phyloP scores from a whole-genome alignment of 352 stramenopile species.

The Pythium inflatum region DNA sequence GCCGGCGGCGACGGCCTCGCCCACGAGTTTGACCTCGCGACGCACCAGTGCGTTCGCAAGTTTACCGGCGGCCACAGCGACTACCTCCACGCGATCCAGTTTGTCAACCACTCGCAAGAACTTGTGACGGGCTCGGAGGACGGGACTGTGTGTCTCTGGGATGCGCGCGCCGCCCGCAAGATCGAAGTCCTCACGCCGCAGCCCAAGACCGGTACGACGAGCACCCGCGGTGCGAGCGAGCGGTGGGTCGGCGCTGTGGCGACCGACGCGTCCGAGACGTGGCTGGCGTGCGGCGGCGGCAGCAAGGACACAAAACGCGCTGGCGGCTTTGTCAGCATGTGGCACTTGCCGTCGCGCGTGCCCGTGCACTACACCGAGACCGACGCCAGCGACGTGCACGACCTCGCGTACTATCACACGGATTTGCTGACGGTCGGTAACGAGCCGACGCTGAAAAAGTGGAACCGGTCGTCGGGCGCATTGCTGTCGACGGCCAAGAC shows the following conservation, averaged over 20 bases:
- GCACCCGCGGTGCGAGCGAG: background rate
- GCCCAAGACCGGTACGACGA: slow-evolving; percentile 25
- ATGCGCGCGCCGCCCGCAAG: slow-evolving; percentile 53
- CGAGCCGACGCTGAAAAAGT: slow-evolving; percentile 67
- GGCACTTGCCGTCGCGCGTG: slow-evolving; percentile 76
- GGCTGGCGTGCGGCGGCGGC: slow-evolving; percentile 65
- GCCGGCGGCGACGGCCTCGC: slow-evolving; percentile 64
- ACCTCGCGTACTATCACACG: slow-evolving; percentile 72
- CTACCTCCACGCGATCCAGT: slow-evolving; percentile 68
- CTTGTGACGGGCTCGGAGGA: slow-evolving; percentile 75
- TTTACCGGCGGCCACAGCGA: slow-evolving; percentile 57
- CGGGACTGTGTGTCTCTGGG: slow-evolving; percentile 75
- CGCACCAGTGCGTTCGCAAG: slow-evolving; percentile 56
- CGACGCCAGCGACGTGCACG: slow-evolving; percentile 57
- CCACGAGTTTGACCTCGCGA: slow-evolving; percentile 63
- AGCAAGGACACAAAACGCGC: slow-evolving; percentile 37
- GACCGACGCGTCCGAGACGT: slow-evolving; percentile 75
- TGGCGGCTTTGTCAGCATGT: slow-evolving; percentile 72
- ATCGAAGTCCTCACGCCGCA: slow-evolving; percentile 63
- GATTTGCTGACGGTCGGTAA: slow-evolving; percentile 76
- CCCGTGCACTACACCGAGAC: slow-evolving; percentile 69
- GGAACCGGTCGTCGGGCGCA: slow-evolving; percentile 73
- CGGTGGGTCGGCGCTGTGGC: slow-evolving; percentile 66
- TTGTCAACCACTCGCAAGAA: slow-evolving; percentile 71
- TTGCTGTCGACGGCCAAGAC: slow-evolving; percentile 60